Evolutionary conservation across 495 filamentous ascomycete species (phyloP), one percentile per base, ranked within the genome.

Genomic region (Aspergillus wentii): DNA sequence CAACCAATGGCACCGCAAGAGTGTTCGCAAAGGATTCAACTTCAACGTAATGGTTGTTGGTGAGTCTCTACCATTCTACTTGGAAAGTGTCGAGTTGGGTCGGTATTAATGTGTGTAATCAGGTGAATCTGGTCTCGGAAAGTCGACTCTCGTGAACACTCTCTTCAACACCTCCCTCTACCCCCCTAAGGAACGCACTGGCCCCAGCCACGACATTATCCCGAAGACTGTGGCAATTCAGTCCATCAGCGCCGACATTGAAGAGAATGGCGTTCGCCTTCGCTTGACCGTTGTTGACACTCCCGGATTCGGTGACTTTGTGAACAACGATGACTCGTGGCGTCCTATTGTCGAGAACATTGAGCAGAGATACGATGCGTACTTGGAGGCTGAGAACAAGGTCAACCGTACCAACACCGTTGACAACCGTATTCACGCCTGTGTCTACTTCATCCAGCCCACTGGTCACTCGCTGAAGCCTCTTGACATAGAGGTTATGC

Each of bases 31-130:
- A 67, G 92, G 92, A 42, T 98, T 98, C 81, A 98, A 97, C 78
- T 98, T 98, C 77, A 98, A 98, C 59, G 92, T 97, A 42, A 98
- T 98, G 92, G 92, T 98, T 66, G 92, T 98, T 66, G 92, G 92
- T 98, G 74, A 54, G 73, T 70, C 35, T 22, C n/a, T n/a, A n/a
- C n/a, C n/a, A n/a, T n/a, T n/a, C n/a, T n/a, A n/a, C n/a, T n/a
- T n/a, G n/a, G n/a, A n/a, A n/a, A n/a, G n/a, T n/a, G n/a, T n/a
- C n/a, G n/a, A n/a, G n/a, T n/a, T 17, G 21, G 20, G 4, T 20
- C 32, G 16, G 35, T 30, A 5, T 18, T 41, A 20, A 33, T 14
- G 50, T 56, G 44, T 42, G 10, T 32, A n/a, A n/a, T 18, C 36
- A 98, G 92, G 92, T 81, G 92, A 98, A 83, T 98, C 92, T 49